Conservation (phyloP, 225 moss, liverwort and hornwort species). For the Ulota crispa region DNA sequence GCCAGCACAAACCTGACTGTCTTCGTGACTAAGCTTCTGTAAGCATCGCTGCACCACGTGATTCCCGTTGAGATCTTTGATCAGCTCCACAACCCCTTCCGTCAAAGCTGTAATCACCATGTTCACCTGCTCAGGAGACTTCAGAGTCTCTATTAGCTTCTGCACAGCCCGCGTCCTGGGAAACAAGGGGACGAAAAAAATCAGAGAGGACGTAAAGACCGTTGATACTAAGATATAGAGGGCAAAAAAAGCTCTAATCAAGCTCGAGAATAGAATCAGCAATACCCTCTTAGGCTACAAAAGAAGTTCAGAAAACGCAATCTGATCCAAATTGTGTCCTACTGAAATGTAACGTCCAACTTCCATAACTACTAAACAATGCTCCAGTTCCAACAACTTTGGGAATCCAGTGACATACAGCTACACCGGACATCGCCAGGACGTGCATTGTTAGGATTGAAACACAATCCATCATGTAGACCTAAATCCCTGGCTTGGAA, state of each 20-base stretch:
- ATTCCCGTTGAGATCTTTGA: conserved; percentile 97
- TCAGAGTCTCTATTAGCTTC: conserved; percentile 92
- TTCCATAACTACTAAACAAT: not conserved
- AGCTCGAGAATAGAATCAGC: not conserved
- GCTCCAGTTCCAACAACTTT: not conserved
- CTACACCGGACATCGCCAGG: not conserved
- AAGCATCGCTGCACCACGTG: conserved; percentile 96
- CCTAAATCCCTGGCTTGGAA: conserved; percentile 28
- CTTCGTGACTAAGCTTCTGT: conserved; percentile 85
- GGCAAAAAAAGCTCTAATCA: not conserved
- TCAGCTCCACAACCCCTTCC: conserved; percentile 89
- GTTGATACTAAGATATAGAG: not conserved
- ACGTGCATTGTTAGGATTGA: not conserved
- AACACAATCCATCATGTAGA: conserved; percentile 6
- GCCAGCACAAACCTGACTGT: conserved; percentile 72
- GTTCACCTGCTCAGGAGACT: conserved; percentile 87
- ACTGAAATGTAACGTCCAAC: not conserved
- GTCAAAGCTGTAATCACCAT: conserved; percentile 93
- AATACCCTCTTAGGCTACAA: not conserved
- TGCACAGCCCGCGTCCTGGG: conserved; percentile 94
- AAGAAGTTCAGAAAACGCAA: not conserved
- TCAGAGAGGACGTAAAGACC: not conserved
- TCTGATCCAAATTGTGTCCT: not conserved
- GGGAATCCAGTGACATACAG: not conserved
- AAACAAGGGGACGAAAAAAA: not conserved